phyloP scores from a whole-genome alignment of 129 eudicot genomes.

The Chrysanthemum lavandulifolium region DNA sequence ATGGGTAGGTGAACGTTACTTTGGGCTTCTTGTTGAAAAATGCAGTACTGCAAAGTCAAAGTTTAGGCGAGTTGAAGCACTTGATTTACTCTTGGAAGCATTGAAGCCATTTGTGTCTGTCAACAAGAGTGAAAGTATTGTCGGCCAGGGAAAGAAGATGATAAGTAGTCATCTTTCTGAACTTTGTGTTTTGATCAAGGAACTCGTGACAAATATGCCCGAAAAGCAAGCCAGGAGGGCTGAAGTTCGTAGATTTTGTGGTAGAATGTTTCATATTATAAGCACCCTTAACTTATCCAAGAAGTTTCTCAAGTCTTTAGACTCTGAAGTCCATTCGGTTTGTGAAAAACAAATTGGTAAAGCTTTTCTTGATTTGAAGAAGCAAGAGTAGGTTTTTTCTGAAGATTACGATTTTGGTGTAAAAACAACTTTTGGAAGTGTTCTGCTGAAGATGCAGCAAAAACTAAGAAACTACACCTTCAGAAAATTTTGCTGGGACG shows the following conservation, averaged over 20 bases:
- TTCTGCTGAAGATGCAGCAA: conserved; percentile 32
- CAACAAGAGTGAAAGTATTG: conserved; percentile 35
- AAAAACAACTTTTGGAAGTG: conserved; percentile 11
- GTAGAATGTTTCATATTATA: conserved; percentile 50
- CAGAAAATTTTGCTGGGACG: conserved; percentile 31
- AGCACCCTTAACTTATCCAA: conserved; percentile 31
- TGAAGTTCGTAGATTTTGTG: conserved; percentile 72
- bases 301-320: conserved; percentile 57
- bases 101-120: conserved; percentile 45
- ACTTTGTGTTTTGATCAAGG: conserved; percentile 48
- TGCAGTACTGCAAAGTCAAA: conserved; percentile 60
- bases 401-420: conserved; percentile 3
- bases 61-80: conserved; percentile 82
- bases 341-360: conserved; percentile 82
- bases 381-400: conserved; percentile 23
- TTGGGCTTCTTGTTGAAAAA: conserved; percentile 74
- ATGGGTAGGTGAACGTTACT: conserved; percentile 68
- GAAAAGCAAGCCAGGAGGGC: conserved; percentile 77
- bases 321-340: conserved; percentile 49
- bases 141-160: conserved; percentile 31
- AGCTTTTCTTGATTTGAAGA: conserved; percentile 65
- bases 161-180: conserved; percentile 45
- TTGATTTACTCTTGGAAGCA: conserved; percentile 61
- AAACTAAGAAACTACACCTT: conserved; percentile 20
- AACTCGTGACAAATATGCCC: conserved; percentile 69